Evolutionary conservation across 202 grass and related monocot genomes (phyloP).

Genomic region (Carex sylvatica): DNA sequence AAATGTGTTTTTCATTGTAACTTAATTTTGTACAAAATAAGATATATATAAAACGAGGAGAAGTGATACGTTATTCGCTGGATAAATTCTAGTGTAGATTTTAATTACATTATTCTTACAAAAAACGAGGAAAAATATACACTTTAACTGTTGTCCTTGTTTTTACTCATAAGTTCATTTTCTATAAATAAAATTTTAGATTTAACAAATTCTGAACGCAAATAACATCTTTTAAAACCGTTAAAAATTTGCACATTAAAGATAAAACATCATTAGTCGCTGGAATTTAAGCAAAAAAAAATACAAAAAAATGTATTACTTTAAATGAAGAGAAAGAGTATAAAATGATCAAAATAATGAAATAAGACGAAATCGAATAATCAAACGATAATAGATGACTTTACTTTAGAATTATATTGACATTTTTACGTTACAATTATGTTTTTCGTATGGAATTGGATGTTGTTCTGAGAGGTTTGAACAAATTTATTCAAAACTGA

Average conservation of each 20-base stretch:
- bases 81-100: background rate
- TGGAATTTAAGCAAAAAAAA: background rate
- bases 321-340: too few species aligned
- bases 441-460: too few species aligned
- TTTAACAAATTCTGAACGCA: background rate
- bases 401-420: background rate
- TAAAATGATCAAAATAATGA: too few species aligned
- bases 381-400: too few species aligned
- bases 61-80: background rate
- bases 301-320: background rate
- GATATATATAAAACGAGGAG: background rate
- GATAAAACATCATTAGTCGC: background rate
- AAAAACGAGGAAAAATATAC: too few species aligned
- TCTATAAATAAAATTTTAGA: too few species aligned
- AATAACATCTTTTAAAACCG: background rate
- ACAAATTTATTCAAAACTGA: too few species aligned
- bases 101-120: background rate
- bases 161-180: too few species aligned
- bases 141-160: too few species aligned
- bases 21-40: background rate
- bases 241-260: background rate
- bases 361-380: too few species aligned
- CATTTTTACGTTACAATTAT: background rate
- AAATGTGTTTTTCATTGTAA: background rate
- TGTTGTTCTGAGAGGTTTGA: too few species aligned